These are phyloP conservation scores for Epichloe scottii DNA, from an alignment of 2,329 filamentous ascomycete species.

Conservation along the genomic window DNA sequence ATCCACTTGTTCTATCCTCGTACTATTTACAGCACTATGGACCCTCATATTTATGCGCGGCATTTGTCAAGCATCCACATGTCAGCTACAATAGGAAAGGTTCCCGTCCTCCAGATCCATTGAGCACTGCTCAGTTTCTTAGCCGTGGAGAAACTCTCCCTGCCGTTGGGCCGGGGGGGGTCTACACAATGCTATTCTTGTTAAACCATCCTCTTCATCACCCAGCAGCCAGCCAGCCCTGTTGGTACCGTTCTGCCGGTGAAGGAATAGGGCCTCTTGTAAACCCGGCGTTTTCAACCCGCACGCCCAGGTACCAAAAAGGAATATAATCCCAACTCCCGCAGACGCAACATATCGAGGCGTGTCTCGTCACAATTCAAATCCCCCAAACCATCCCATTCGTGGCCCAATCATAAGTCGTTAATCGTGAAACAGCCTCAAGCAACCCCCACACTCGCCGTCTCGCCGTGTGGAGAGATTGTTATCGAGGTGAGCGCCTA, in stretches of 20 bases:
- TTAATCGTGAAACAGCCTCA: constrained; percentile 33
- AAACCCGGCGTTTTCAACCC: constrained; percentile 7
- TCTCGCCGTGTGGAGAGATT: constrained; percentile 15
- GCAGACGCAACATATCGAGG: constrained; percentile 22
- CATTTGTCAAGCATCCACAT: neutral
- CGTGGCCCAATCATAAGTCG: constrained; percentile 41
- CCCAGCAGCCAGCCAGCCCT: neutral
- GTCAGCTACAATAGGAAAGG: neutral
- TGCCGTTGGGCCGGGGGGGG: neutral
- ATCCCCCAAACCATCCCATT: constrained; percentile 16
- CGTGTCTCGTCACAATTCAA: constrained; percentile 19
- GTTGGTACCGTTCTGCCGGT: neutral
- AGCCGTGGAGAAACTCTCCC: neutral
- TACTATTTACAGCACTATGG: neutral
- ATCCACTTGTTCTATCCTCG: neutral
- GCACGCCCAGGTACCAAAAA: constrained; percentile 3
- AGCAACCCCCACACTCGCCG: constrained; percentile 14
- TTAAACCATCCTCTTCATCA: neutral
- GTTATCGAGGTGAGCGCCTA: constrained; percentile 12
- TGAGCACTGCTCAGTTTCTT: neutral
- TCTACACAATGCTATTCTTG: neutral
- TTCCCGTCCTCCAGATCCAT: neutral
- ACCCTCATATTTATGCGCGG: neutral
- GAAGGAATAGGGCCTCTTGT: constrained; percentile 9
- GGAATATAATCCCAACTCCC: constrained; percentile 12